Evolutionary conservation across 2,329 filamentous ascomycete genomes (phyloP), one percentile per base, ranked within the genome.

Genomic region (Botrytis aclada): DNA sequence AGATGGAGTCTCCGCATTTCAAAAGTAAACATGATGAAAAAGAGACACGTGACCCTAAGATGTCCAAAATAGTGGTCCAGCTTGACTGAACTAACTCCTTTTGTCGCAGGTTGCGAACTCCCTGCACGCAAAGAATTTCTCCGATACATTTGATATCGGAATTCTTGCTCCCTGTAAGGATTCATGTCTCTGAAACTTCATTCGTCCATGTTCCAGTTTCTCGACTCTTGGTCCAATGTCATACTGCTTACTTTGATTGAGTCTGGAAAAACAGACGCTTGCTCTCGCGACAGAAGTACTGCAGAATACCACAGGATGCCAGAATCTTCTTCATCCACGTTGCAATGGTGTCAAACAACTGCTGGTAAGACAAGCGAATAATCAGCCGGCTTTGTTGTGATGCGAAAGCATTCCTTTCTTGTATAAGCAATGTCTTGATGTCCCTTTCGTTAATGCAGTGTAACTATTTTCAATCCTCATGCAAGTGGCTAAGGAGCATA

Each of bases 21-120:
- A 64, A 64, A 64, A 64, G 62, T 29, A 64, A 64, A 64, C 41
- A 64, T 64, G n/a, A 45, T 64, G 25, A 25, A 64, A 45, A 45
- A 20, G 45, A 64, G n/a, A 6, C 62, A 64, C 62, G 62, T 64
- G 41, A 64, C 20, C 16, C 20, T 14, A 45, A 20, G 25, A 64
- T 16, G 29, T 34, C n/a, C 62, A 34, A 45, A 25, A 64, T 22
- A 64, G 39, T 64, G 41, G 62, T 64, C 9, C 62, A 45, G 41
- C 32, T 45, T 32, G 41, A 10, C n/a, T 34, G 18, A 47, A 47
- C 43, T 47, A 65, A 65, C 41, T 29, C 62, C 41, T 64, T 65
- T 65, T 34, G 62, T 47, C 29, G 29, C 41, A 65, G 29, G 12
- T 65, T 65, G 62, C 41, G 62, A 65, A n/a, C 20, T 34, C 4